Base-by-base conservation (phyloP, 1,284 basidiomycete genomes). In the Malassezia yamatoensis region DNA sequence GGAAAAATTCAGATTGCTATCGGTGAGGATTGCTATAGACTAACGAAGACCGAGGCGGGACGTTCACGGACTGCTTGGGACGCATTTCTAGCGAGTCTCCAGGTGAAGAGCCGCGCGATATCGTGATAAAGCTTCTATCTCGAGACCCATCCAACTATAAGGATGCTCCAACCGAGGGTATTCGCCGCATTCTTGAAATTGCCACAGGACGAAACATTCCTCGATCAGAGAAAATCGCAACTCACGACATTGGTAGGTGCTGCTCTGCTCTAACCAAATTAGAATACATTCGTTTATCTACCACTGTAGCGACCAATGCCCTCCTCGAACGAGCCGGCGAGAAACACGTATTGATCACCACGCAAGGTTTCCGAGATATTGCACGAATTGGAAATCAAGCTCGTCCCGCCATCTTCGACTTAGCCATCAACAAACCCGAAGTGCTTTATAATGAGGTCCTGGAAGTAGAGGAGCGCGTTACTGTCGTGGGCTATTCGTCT, bases 291-390 rank as follows among this genome's bases (percentile, higher is more conserved):
- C 83, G 90, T 15, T 79, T 96, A 3, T 90, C 87, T 0, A 96
- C 93, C 0, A 98, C 93, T 0, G 90, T 96, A 2, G 93, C 89
- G 0, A 98, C 93, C 15, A 98, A 96, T 66, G 91, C 93, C 0
- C 80, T 98, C 0, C 81, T 98, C 5, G 93, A 96, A 73, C 83
- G 93, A 37, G 91, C 90, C 73, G 93, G 93, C 0, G 84, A 88
- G 67, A 83, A 84, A 62, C 89, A 94, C 59, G 93, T 90, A 0
- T 79, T 98, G 20, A 77, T 96, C 16, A 94, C 91, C 69, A 96
- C 91, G 0, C 84, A 84, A 63, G 91, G 89, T 0, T 96, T 94
- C 80, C 84, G 83, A 67, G 91, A 96, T 75, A 81, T 96, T 15
- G 81, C 96, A 3, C 80, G 86, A 50, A 94, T 93, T 59, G 88